Evolutionary conservation across 2,329 filamentous ascomycete species (phyloP).

Genomic region (Ceratocystis destructans): DNA sequence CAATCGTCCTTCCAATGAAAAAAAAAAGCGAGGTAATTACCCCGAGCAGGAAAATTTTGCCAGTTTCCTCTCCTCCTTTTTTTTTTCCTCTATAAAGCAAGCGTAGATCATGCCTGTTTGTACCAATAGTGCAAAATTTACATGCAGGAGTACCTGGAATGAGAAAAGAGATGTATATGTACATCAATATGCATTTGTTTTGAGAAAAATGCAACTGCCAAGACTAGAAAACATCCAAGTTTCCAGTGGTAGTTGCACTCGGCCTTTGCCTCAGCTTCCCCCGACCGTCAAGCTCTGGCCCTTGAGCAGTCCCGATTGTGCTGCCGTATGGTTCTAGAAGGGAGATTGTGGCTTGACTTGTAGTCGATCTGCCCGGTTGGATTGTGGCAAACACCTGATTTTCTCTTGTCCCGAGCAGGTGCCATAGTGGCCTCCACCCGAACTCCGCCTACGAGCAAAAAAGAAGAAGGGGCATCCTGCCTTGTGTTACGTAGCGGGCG

Average conservation of each 20-base stretch:
- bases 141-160: not conserved
- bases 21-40: not conserved
- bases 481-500: not conserved
- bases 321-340: not conserved
- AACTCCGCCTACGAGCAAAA: too few species aligned
- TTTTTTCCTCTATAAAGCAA: not conserved
- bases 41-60: not conserved
- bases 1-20: not conserved
- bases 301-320: not conserved
- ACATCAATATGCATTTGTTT: not conserved
- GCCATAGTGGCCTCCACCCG: not conserved
- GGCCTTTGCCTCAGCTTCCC: not conserved
- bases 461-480: not conserved
- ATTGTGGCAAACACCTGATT: not conserved
- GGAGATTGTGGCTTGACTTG: not conserved
- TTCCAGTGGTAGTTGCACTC: not conserved
- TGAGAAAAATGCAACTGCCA: not conserved
- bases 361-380: not conserved
- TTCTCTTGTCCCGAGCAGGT: not conserved
- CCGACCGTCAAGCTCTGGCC: not conserved
- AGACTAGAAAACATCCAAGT: conserved; percentile 2
- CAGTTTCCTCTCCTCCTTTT: not conserved
- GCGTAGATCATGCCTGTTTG: not conserved
- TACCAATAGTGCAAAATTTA: too few species aligned
- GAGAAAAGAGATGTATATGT: not conserved